Percentiles rank a stretch among this genome's conserved stretches.
Evolutionary conservation across 164 flowering plant species (phyloP).

Genomic region (Nymphaea thermarum): DNA sequence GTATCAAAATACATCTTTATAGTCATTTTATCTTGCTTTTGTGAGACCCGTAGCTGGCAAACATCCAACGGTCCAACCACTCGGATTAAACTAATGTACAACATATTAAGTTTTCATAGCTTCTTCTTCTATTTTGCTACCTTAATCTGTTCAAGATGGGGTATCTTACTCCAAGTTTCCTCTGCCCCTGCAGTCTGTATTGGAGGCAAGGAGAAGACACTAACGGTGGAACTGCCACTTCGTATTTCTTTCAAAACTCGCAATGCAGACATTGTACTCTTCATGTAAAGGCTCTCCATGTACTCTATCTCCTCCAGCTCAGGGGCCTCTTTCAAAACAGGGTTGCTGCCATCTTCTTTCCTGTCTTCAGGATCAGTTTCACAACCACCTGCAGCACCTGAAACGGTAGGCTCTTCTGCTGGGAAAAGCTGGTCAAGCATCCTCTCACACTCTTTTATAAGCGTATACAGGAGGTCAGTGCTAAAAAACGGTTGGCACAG

Average conservation of each 20-base stretch:
- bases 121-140: conserved; percentile 19
- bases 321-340: conserved; percentile 12
- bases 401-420: conserved; percentile 7
- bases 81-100: too few relatives aligned
- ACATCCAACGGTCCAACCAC: too few relatives aligned
- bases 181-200: conserved; percentile 22
- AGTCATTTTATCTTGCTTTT: too few relatives aligned
- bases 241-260: conserved; percentile 61
- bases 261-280: conserved; percentile 65
- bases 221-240: conserved; percentile 76
- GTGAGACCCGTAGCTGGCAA: too few relatives aligned
- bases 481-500: conserved; percentile 75
- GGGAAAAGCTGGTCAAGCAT: conserved; percentile 55
- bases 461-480: conserved; percentile 56
- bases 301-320: conserved; percentile 23
- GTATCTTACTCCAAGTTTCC: conserved; percentile 23
- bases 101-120: too few relatives aligned
- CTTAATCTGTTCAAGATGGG: conserved; percentile 20
- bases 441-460: conserved; percentile 64
- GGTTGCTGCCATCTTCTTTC: too few relatives aligned
- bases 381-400: background rate
- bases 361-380: too few relatives aligned
- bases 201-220: conserved; percentile 72
- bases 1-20: too few relatives aligned
- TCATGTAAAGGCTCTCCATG: conserved; percentile 42